Evolutionary conservation across 352 stramenopile genomes (phyloP), one percentile per base, ranked within the genome.

Genomic region (Pythium scleroteichum): DNA sequence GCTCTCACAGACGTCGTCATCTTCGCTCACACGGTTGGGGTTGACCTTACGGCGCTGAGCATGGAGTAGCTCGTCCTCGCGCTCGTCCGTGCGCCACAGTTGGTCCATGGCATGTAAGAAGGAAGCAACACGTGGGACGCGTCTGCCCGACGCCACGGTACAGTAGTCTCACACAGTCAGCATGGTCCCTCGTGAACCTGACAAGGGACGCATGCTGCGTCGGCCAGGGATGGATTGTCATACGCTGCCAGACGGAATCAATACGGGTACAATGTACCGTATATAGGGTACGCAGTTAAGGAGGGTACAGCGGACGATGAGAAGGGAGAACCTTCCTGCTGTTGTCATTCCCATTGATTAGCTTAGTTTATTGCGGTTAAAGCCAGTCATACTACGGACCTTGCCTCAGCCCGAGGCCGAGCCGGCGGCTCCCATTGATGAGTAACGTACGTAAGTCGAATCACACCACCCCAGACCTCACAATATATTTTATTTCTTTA

Each of bases 81-180:
- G 59, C 19, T 64, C 70, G 53, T 73, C 68, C 23, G 61, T 76
- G 20, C 60, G 59, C 71, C 71, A 78, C 42, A 78, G 71, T 20
- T 72, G 50, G 40, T 78, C 71, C 71, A 78, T 69, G 49, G 9
- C 64, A 9, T 13, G 58, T 26, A 23, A 8, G 12, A 10, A 54
- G 24, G 23, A 50, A 22, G n/a, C 24, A 20, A 41, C 14, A 24
- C 14, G 46, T 40, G 44, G 32, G 46, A 1, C 12, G 29, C 29
- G 29, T 44, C 38, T n/a, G 38, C 38, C 13, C 7, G 38, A 17
- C 17, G n/a, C 47, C 4, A 22, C 26, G 20, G 24, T 24, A 7
- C 5, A 44, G 7, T 8, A 20, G 13, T 20, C 4, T 44, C 38
- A 13, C 38, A 20, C 38, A 20, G 17, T 20, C 38, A 20, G 38